A percentile compares a stretch with the other conserved stretches of the same genome.
phyloP scores from a whole-genome alignment of 306 rosid genomes.

The Carpinus viminea region DNA sequence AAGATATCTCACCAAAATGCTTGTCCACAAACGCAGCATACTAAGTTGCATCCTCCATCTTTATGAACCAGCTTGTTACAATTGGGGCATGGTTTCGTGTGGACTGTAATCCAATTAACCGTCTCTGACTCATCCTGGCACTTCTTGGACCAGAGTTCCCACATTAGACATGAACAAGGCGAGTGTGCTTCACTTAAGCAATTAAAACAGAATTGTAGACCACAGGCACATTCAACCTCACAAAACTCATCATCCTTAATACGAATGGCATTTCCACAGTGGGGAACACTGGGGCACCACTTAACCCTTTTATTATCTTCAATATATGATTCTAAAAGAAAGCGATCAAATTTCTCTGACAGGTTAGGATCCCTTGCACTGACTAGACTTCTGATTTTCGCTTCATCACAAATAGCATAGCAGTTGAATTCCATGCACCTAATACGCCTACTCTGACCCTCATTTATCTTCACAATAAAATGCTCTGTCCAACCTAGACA shows the following conservation, averaged over 20 bases:
- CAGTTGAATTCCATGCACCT: constrained; percentile 45
- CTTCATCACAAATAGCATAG: constrained; percentile 45
- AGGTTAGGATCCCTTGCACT: constrained; percentile 28
- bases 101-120: constrained; percentile 35
- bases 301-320: constrained; percentile 45
- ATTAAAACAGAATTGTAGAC: constrained; percentile 38
- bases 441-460: constrained; percentile 47
- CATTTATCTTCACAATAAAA: constrained; percentile 45
- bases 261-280: constrained; percentile 45
- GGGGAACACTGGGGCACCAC: constrained; percentile 51
- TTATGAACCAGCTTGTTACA: constrained; percentile 43
- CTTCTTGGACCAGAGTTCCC: constrained; percentile 39
- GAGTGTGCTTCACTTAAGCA: constrained; percentile 42
- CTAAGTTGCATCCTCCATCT: constrained; percentile 45
- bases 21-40: constrained; percentile 41
- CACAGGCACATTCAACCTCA: constrained; percentile 50
- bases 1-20: constrained; percentile 37
- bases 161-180: constrained; percentile 43
- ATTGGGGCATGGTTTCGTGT: constrained; percentile 43
- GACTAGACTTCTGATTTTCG: constrained; percentile 32
- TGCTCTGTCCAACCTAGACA: constrained; percentile 47
- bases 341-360: constrained; percentile 46
- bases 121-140: constrained; percentile 40
- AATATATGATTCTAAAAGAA: constrained; percentile 47
- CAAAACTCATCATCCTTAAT: constrained; percentile 26